Percentiles rank a stretch among this genome's conserved stretches.
Evolutionary conservation across 345 rosid species (phyloP).

Genomic region (Hirschfeldia incana): DNA sequence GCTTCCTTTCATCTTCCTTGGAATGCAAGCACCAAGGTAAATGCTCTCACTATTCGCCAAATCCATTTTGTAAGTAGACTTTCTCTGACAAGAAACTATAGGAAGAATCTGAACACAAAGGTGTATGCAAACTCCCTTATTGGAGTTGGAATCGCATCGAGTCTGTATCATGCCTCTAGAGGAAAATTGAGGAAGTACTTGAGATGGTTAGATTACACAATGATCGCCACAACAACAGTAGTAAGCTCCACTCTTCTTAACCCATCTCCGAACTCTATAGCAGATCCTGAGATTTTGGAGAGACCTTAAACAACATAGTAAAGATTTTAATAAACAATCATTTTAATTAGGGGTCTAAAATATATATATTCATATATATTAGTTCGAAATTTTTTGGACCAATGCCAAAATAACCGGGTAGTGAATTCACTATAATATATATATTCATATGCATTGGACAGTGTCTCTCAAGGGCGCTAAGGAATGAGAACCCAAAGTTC

Average conservation of each 20-base stretch:
- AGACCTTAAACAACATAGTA: no score
- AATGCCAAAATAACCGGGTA: background rate
- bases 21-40: slow-evolving; percentile 91
- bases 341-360: no score
- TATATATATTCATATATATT: no score
- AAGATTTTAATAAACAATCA: no score
- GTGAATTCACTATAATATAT: no score
- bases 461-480: slow-evolving; percentile 86
- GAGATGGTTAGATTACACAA: slow-evolving; percentile 91
- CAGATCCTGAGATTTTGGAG: no score
- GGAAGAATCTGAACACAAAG: slow-evolving; percentile 70
- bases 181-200: slow-evolving; percentile 75
- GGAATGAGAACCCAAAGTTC: slow-evolving; percentile 89
- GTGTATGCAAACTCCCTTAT: slow-evolving; percentile 90
- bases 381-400: no score
- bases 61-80: background rate
- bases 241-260: slow-evolving; percentile 44
- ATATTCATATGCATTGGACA: no score
- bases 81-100: slow-evolving; percentile 21
- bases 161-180: slow-evolving; percentile 84
- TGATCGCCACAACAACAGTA: slow-evolving; percentile 85
- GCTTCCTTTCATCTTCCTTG: slow-evolving; percentile 84
- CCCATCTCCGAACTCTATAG: background rate
- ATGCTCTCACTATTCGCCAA: slow-evolving; percentile 2
- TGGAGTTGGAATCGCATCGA: slow-evolving; percentile 91